phyloP scores from a whole-genome alignment of 768 basidiomycete genomes.

The Amanita polypyramis region DNA sequence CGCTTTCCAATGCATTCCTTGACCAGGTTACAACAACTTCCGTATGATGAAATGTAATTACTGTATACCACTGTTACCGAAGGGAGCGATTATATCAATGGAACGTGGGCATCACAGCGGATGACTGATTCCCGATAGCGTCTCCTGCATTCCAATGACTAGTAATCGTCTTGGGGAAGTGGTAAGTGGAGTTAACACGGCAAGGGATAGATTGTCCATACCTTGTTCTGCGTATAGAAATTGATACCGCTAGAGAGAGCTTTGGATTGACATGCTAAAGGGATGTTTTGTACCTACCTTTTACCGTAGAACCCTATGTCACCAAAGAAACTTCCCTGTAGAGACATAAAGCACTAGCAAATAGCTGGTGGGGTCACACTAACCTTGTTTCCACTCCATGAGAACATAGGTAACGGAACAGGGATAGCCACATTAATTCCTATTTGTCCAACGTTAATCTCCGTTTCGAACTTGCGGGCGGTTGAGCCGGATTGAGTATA shows the following conservation, averaged over 20 bases:
- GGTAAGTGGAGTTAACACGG: slow-evolving; percentile 2
- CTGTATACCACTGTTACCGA: neutral
- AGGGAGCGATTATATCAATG: slow-evolving; percentile 25
- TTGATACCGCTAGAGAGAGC: slow-evolving; percentile 58
- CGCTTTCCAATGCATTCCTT: slow-evolving; percentile 69
- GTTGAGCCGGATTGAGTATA: slow-evolving; percentile 96
- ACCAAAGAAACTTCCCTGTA: slow-evolving; percentile 63
- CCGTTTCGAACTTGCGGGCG: slow-evolving; percentile 83
- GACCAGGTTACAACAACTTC: slow-evolving; percentile 40
- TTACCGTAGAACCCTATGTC: slow-evolving; percentile 91
- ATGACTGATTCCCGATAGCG: slow-evolving; percentile 67
- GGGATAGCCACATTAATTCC: slow-evolving; percentile 92
- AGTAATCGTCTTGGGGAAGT: slow-evolving; percentile 65
- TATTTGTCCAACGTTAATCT: slow-evolving; percentile 85
- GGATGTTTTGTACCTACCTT: slow-evolving; percentile 33
- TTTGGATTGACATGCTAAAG: neutral
- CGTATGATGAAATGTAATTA: neutral
- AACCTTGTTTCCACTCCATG: slow-evolving; percentile 92
- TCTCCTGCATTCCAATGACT: slow-evolving; percentile 89
- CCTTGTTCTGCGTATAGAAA: slow-evolving; percentile 96
- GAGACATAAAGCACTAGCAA: neutral
- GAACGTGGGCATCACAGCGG: slow-evolving; percentile 81
- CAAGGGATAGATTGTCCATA: slow-evolving; percentile 12
- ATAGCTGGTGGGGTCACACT: neutral
- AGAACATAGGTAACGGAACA: slow-evolving; percentile 89